These are phyloP conservation scores for Sanghuangporus sanghuang DNA, from an alignment of 1,284 basidiomycete genomes.

Conservation along the genomic window DNA sequence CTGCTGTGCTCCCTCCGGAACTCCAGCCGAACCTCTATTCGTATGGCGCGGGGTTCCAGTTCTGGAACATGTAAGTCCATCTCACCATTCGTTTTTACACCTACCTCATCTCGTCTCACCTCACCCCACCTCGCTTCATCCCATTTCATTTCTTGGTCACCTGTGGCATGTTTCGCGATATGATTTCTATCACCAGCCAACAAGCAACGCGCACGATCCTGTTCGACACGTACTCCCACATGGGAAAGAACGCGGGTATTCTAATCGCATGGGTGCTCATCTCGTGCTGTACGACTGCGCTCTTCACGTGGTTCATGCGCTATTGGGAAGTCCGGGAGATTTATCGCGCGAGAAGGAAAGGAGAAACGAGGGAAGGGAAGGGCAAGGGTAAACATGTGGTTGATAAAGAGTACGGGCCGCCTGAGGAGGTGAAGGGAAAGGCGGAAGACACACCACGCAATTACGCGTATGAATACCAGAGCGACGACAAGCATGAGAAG, in stretches of 20 bases:
- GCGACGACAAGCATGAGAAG: background rate
- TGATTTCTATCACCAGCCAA: constrained; percentile 18
- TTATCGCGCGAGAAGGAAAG: background rate
- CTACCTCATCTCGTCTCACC: background rate
- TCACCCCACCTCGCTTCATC: background rate
- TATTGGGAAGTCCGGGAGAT: constrained; percentile 18
- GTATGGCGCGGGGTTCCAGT: constrained; percentile 39
- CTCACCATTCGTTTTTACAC: background rate
- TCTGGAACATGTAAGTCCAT: constrained; percentile 28
- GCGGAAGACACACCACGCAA: background rate
- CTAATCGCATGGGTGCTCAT: constrained; percentile 41
- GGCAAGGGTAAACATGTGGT: background rate
- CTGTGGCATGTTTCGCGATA: background rate
- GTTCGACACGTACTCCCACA: constrained; percentile 42
- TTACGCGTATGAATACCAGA: background rate
- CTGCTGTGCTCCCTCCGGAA: constrained; percentile 37
- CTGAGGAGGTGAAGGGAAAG: background rate
- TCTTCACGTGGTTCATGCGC: constrained; percentile 38
- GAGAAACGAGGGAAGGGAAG: background rate
- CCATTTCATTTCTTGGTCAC: background rate
- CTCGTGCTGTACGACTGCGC: constrained; percentile 32
- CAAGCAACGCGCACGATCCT: constrained; percentile 41
- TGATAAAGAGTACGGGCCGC: background rate
- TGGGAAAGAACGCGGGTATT: constrained; percentile 40
- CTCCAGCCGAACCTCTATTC: constrained; percentile 39